Conservation (phyloP, 768 basidiomycete species). For the Mycena rosella region DNA sequence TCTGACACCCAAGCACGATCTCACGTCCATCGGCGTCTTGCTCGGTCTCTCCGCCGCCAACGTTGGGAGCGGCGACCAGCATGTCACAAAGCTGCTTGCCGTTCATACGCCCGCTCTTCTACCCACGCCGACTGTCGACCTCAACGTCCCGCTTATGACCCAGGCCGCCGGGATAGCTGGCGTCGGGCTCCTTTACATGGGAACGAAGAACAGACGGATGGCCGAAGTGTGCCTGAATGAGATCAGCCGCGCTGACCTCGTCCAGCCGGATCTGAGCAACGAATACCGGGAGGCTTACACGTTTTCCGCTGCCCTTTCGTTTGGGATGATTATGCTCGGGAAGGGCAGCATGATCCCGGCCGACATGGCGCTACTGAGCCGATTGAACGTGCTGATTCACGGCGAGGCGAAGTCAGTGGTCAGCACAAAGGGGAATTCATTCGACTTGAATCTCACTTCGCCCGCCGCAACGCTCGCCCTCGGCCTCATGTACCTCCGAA, state of each 20-base stretch:
- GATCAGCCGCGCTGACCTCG: constrained; percentile 81
- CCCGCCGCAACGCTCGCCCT: constrained; percentile 92
- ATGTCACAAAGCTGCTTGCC: constrained; percentile 91
- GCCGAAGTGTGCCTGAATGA: constrained; percentile 92
- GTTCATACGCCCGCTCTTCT: constrained; percentile 95
- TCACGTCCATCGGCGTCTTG: constrained; percentile 93
- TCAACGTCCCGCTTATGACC: constrained; percentile 91
- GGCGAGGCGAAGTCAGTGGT: constrained; percentile 68
- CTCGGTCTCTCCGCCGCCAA: constrained; percentile 95
- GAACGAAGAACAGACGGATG: constrained; percentile 89
- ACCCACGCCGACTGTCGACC: constrained; percentile 86
- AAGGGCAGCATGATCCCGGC: constrained; percentile 84
- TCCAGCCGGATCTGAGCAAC: constrained; percentile 85
- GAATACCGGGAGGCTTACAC: constrained; percentile 95
- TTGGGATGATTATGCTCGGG: constrained; percentile 97
- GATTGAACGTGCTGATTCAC: constrained; percentile 81
- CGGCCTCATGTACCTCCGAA: constrained; percentile 93
- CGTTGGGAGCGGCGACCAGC: constrained; percentile 85
- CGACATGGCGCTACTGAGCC: constrained; percentile 76
- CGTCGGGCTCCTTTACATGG: constrained; percentile 91
- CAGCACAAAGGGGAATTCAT: constrained; percentile 57
- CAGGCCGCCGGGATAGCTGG: constrained; percentile 92
- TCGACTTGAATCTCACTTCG: constrained; percentile 92
- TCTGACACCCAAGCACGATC: constrained; percentile 95
- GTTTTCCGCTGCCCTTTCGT: constrained; percentile 87